These are phyloP conservation scores for Aspergillus affinis DNA, from an alignment of 495 filamentous ascomycete species.

Conservation along the genomic window DNA sequence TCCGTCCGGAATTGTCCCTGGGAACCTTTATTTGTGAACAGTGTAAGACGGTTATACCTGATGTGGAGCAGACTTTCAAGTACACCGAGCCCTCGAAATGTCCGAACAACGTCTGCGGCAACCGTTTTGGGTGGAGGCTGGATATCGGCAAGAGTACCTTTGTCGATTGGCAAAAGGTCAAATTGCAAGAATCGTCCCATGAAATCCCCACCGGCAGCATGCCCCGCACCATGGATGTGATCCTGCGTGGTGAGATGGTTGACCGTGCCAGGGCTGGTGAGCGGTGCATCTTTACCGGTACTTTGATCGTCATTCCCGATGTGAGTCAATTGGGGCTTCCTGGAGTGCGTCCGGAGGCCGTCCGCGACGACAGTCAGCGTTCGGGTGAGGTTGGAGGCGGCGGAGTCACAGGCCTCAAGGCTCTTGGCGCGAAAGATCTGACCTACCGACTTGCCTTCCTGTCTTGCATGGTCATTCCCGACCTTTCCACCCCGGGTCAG, in stretches of 20 bases:
- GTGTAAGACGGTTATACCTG: conserved; percentile 76
- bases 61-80: conserved; percentile 95
- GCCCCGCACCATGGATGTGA: conserved; percentile 97
- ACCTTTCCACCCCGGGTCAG: conserved; percentile 75
- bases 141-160: conserved; percentile 98
- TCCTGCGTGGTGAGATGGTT: conserved; percentile 96
- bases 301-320: conserved; percentile 94
- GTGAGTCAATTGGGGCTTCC: conserved; percentile 93
- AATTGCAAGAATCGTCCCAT: conserved; percentile 95
- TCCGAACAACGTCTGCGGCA: conserved; percentile 86
- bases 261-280: conserved; percentile 96
- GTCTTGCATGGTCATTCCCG: conserved; percentile 93
- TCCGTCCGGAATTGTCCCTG: conserved; percentile 86
- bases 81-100: conserved; percentile 97
- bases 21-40: conserved; percentile 91
- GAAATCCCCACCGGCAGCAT: conserved; percentile 99
- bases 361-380: conserved; percentile 77
- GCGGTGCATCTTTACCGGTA: conserved; percentile 96
- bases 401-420: conserved; percentile 86
- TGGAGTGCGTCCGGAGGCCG: conserved; percentile 79
- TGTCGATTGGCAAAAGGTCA: conserved; percentile 98
- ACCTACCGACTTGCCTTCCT: conserved; percentile 98
- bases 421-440: conserved; percentile 89
- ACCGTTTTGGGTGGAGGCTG: conserved; percentile 85
- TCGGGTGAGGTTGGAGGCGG: conserved; percentile 76